phyloP scores from a whole-genome alignment of 805 yeast genomes.

The Lipomyces orientalis region DNA sequence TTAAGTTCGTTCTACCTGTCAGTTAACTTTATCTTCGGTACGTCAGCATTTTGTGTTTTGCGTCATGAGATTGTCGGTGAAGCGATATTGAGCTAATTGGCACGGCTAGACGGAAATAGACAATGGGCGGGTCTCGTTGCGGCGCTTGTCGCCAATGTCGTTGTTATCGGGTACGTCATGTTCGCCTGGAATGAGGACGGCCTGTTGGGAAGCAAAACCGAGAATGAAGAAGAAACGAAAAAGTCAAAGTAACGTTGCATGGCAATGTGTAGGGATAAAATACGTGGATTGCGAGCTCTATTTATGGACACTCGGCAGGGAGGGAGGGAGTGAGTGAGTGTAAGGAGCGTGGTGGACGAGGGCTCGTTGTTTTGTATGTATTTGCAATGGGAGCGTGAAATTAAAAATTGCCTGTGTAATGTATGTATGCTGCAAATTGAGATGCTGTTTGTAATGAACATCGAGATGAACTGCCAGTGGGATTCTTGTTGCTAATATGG shows the following conservation, averaged over 20 bases:
- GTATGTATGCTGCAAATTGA: background rate
- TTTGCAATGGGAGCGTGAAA: background rate
- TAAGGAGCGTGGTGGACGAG: background rate
- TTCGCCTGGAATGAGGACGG: conserved; percentile 72
- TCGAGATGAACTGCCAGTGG: background rate
- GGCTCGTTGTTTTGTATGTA: background rate
- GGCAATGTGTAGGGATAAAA: background rate
- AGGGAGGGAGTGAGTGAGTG: background rate
- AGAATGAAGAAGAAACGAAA: conserved; percentile 28
- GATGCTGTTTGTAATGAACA: background rate
- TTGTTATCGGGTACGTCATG: conserved; percentile 68
- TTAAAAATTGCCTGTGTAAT: too few relatives aligned
- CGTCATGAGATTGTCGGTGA: background rate
- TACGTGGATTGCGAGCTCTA: too few relatives aligned
- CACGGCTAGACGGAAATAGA: conserved; percentile 27
- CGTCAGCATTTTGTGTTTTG: conserved; percentile 8
- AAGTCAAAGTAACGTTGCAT: conserved; percentile 22
- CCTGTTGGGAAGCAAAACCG: conserved; percentile 41
- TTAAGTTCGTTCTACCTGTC: conserved; percentile 58
- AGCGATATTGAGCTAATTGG: background rate
- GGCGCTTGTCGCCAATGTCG: conserved; percentile 71
- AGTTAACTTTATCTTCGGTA: conserved; percentile 48
- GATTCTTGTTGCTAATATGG: background rate
- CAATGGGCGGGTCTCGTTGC: conserved; percentile 70
- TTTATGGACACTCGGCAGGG: too few relatives aligned